phyloP scores from a whole-genome alignment of 1,284 basidiomycete species.

The Ceratobasidium sp. region DNA sequence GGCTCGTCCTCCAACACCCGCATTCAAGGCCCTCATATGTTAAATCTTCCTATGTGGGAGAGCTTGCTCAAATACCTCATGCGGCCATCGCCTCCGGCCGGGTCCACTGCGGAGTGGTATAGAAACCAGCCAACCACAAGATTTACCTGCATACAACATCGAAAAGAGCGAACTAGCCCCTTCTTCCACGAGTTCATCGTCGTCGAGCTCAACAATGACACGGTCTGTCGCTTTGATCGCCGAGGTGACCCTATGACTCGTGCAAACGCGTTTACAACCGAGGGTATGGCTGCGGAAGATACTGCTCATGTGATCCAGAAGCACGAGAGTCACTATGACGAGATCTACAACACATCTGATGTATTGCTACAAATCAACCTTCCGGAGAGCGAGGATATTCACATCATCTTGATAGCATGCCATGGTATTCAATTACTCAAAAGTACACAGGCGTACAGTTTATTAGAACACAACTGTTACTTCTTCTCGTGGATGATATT shows the following conservation, averaged over 20 bases:
- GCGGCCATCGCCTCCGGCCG: no score
- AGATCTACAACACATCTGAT: neutral
- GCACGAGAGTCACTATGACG: neutral
- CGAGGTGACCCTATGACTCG: neutral
- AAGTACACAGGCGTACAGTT: neutral
- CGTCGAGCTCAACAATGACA: neutral
- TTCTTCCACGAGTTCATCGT: slow-evolving; percentile 1
- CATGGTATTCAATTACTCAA: neutral
- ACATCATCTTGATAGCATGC: neutral
- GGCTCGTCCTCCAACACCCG: no score
- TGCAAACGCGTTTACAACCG: neutral
- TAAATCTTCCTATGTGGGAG: no score
- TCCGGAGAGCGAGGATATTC: slow-evolving; percentile 4
- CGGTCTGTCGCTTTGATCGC: slow-evolving; percentile 23
- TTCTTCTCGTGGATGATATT: slow-evolving; percentile 18
- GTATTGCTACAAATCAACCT: slow-evolving; percentile 1
- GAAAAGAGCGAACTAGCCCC: neutral
- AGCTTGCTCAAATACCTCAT: no score
- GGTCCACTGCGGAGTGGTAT: neutral
- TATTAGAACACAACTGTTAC: slow-evolving; percentile 20
- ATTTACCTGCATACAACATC: neutral
- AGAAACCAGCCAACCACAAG: neutral
- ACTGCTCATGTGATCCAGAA: slow-evolving; percentile 4
- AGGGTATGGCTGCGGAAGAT: slow-evolving; percentile 1
- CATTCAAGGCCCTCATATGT: no score